Evolutionary conservation across 176 grass and related monocot genomes (phyloP).

Genomic region (Neostapfia colusana): DNA sequence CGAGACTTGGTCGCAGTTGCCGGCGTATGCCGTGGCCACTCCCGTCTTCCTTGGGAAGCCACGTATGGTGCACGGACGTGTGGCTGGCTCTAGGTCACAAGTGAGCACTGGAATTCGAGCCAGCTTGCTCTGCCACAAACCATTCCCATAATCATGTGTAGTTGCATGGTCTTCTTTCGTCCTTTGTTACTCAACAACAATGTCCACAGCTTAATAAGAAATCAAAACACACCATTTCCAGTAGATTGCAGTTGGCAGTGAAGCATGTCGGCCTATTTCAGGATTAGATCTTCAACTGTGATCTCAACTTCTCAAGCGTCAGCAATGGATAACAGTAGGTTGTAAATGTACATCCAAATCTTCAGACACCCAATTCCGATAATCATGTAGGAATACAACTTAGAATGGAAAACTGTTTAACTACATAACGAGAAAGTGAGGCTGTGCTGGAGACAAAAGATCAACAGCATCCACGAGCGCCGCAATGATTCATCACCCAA

Average conservation of each 20-base stretch:
- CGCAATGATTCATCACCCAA: background rate
- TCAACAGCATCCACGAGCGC: background rate
- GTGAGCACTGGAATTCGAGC: too few relatives aligned
- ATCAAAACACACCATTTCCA: background rate
- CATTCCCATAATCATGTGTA: too few relatives aligned
- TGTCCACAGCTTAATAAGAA: background rate
- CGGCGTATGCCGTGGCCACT: too few relatives aligned
- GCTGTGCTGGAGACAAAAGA: background rate
- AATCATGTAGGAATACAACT: background rate
- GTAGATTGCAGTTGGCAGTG: background rate
- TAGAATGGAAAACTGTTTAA: background rate
- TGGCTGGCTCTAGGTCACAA: too few relatives aligned
- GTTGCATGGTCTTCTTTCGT: too few relatives aligned
- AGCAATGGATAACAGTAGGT: background rate
- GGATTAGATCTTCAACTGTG: background rate
- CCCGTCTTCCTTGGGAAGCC: too few relatives aligned
- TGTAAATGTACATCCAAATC: background rate
- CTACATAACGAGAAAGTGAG: background rate
- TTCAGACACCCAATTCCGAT: background rate
- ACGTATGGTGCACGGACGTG: too few relatives aligned
- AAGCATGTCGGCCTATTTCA: background rate
- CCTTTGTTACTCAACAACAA: background rate
- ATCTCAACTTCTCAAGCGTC: background rate
- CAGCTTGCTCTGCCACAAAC: too few relatives aligned
- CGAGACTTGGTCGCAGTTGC: too few relatives aligned